Percentiles rank a stretch among this genome's conserved stretches.
phyloP scores from a whole-genome alignment of 208 protist species.

The Wallacemonas rigidus region DNA sequence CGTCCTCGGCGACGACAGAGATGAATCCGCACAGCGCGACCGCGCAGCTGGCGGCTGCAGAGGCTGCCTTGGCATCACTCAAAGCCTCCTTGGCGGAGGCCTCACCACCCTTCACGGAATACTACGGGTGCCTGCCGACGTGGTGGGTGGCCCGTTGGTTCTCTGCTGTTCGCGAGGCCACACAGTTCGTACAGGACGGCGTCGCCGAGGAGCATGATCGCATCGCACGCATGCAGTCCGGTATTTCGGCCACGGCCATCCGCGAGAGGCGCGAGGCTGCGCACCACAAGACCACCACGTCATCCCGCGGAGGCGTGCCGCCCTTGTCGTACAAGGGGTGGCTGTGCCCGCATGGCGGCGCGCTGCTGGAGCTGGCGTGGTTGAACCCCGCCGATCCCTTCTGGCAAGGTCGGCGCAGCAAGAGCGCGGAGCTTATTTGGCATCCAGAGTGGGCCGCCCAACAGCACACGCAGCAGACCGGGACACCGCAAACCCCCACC shows the following conservation, averaged over 20 bases:
- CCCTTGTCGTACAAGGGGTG: conserved; percentile 38
- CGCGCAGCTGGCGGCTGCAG: conserved; percentile 34
- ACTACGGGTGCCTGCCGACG: conserved; percentile 75
- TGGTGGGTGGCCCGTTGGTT: conserved; percentile 83
- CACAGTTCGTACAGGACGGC: conserved; percentile 12
- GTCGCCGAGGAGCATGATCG: conserved; percentile 15
- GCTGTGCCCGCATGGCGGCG: conserved; percentile 59
- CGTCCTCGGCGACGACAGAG: not conserved
- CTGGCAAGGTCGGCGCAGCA: conserved; percentile 60
- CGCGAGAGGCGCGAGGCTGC: conserved; percentile 8
- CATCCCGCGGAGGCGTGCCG: conserved; percentile 22
- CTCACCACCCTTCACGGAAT: conserved; percentile 20
- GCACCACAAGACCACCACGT: conserved; percentile 6
- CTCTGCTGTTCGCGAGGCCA: conserved; percentile 36
- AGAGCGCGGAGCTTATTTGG: conserved; percentile 49
- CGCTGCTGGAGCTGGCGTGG: conserved; percentile 47
- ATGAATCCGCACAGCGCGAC: conserved; percentile 29
- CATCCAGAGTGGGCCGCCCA: conserved; percentile 22
- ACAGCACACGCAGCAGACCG: not conserved
- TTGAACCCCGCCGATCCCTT: conserved; percentile 74
- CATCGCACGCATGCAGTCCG: conserved; percentile 18
- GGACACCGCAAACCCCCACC: not conserved
- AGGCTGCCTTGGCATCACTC: conserved; percentile 32
- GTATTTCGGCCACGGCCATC: conserved; percentile 11
- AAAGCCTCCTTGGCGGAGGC: conserved; percentile 16